Base-by-base conservation (phyloP, 176 grass and related monocot genomes). In the Lolium rigidum region DNA sequence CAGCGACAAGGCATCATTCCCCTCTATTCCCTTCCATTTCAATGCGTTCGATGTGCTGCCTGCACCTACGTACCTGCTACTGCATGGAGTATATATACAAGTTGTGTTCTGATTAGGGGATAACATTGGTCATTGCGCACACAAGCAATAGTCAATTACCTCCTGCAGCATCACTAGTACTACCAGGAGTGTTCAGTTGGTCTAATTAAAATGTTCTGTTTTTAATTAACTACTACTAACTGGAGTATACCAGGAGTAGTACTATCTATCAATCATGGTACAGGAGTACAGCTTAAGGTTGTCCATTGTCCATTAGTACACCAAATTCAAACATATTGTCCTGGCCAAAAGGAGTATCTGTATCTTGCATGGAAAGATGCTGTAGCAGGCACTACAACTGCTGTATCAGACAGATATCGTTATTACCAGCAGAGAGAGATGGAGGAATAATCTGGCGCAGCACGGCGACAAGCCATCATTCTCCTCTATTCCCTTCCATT, bases 291-390 rank as follows among this genome's bases (percentile, higher is more conserved):
- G 4, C 50, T 14, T 52, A 52, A 15, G 50, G 15, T 52, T 52
- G 50, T 4, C 14, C 43, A 44, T 44, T 44, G 6, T 44, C 43
- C 43, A 44, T 44, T 44, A 39, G 38, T 5, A 11, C n/a, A n/a
- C n/a, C n/a, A n/a, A n/a, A n/a, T n/a, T n/a, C n/a, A n/a, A n/a
- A n/a, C n/a, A n/a, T n/a, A n/a, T 11, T 48, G 47, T 48, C 10
- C 47, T 10, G 10, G 11, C 7, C 7, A 48, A 11, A 48, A 48
- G 10, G 1, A 4, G 47, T 44, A 44, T 44, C 9, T 11, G 37
- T 20, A 72, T 72, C 37, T 83, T 47, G 37, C 52, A 83, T 73
- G 51, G 26, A 73, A 72, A 73, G 67, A 71, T 24, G 80, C 38
- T 38, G 6, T 4, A 11, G 24, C 26, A 25, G 37, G 43, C 43